A percentile compares a stretch with the other conserved stretches of the same genome.
phyloP scores from a whole-genome alignment of 225 moss, liverwort and hornwort genomes.

The Physcomitrellopsis africana region DNA sequence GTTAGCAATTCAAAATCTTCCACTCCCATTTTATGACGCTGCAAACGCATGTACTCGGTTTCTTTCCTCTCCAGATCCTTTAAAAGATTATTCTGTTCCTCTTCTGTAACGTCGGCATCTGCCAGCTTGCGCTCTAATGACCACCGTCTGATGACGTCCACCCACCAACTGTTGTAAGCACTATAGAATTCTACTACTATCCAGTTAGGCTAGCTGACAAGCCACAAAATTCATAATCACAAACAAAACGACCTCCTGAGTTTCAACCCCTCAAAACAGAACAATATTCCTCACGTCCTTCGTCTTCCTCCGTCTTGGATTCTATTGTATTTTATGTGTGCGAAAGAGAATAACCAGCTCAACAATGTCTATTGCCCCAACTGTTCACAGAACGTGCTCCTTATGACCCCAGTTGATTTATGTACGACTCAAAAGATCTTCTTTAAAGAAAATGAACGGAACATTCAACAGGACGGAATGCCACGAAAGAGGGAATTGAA shows the following conservation, averaged over 20 bases:
- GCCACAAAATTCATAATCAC: too few relatives aligned
- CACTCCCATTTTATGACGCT: slow-evolving; percentile 99
- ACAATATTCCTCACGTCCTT: background rate
- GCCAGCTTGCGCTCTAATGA: slow-evolving; percentile 36
- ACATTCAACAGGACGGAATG: background rate
- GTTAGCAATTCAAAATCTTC: slow-evolving; percentile 97
- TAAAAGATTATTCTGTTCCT: slow-evolving; percentile 4
- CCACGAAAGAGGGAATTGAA: background rate
- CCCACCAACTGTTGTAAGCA: background rate
- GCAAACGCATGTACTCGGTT: slow-evolving; percentile 82
- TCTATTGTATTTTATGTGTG: background rate
- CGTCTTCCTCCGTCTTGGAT: background rate
- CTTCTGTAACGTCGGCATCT: slow-evolving; percentile 21
- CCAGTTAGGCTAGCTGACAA: too few relatives aligned
- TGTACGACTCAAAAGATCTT: too few relatives aligned
- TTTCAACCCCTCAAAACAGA: slow-evolving; percentile 6
- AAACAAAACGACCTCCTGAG: background rate
- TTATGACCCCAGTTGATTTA: too few relatives aligned
- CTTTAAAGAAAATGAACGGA: background rate
- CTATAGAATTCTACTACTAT: background rate
- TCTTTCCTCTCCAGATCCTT: slow-evolving; percentile 25
- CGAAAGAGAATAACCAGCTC: slow-evolving; percentile 4
- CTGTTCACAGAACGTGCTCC: background rate
- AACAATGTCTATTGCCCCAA: background rate
- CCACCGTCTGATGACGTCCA: slow-evolving; percentile 48